Percentiles rank a stretch among this genome's conserved stretches.
Evolutionary conservation across 129 eudicot genomes (phyloP).

Genomic region (Smallanthus sonchifolius): DNA sequence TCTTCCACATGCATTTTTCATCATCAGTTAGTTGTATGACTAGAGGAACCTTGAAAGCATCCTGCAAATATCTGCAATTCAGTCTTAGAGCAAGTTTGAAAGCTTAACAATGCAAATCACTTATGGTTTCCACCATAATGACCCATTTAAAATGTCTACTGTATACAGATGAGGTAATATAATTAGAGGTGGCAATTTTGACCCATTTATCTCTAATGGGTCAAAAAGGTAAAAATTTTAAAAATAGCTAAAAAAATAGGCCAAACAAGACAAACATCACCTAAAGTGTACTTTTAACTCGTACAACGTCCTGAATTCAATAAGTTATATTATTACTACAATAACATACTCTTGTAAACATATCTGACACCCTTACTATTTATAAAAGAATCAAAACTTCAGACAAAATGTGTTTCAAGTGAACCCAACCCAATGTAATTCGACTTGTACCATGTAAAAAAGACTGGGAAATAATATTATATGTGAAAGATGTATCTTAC

Average conservation of each 20-base stretch:
- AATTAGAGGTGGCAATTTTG: neutral
- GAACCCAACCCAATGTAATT: neutral
- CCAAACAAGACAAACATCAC: neutral
- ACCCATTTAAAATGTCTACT: neutral
- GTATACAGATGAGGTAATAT: neutral
- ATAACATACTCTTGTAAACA: neutral
- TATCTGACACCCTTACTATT: neutral
- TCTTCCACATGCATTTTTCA: conserved; percentile 97
- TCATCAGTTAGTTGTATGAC: conserved; percentile 93
- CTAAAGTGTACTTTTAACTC: neutral
- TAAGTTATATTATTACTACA: neutral
- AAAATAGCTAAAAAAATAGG: neutral
- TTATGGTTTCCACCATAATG: neutral
- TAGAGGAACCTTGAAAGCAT: conserved; percentile 92
- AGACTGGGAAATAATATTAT: too few relatives aligned
- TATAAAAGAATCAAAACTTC: too few relatives aligned
- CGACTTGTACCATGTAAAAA: too few relatives aligned
- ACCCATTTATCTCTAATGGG: too few relatives aligned
- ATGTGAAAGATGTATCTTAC: too few relatives aligned
- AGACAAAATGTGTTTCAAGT: neutral
- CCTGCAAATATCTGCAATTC: conserved; percentile 82
- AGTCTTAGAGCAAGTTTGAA: neutral
- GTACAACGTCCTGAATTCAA: too few relatives aligned
- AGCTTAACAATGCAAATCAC: neutral
- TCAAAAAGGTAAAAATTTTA: neutral